Conservation (phyloP, 2,329 filamentous ascomycete genomes). For the Mariannaea sp. region DNA sequence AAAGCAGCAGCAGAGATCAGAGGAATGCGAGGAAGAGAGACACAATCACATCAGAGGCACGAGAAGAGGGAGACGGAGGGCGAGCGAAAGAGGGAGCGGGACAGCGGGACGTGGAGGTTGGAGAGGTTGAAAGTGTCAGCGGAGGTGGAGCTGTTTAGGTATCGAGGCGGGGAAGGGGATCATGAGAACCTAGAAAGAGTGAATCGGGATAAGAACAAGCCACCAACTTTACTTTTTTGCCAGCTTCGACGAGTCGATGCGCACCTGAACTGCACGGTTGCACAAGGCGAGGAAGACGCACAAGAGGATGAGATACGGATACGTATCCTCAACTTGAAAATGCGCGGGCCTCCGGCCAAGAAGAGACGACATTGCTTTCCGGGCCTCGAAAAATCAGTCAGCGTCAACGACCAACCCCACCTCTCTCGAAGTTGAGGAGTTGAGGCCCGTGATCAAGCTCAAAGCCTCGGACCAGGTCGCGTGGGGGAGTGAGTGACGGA, state of each 20-base stretch:
- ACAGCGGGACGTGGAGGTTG: not conserved
- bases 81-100: conserved; percentile 1
- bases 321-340: not conserved
- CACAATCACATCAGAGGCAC: conserved; percentile 14
- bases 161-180: conserved; percentile 7
- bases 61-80: not conserved
- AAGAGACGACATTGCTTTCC: not conserved
- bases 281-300: conserved; percentile 4
- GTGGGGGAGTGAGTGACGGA: not conserved
- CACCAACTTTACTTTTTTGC: conserved; percentile 1
- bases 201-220: not conserved
- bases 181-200: not conserved
- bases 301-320: conserved; percentile 4
- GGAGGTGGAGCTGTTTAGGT: conserved; percentile 9
- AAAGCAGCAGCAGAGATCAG: not conserved
- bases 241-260: not conserved
- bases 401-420: not conserved
- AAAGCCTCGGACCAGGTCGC: not conserved
- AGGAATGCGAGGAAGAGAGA: not conserved
- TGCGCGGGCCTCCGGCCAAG: not conserved
- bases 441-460: conserved; percentile 7
- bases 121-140: conserved; percentile 3
- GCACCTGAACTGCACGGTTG: not conserved
- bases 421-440: not conserved
- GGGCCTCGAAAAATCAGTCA: too few species aligned